Conservation (phyloP, 768 basidiomycete genomes). For the Lactarius akahatsu region DNA sequence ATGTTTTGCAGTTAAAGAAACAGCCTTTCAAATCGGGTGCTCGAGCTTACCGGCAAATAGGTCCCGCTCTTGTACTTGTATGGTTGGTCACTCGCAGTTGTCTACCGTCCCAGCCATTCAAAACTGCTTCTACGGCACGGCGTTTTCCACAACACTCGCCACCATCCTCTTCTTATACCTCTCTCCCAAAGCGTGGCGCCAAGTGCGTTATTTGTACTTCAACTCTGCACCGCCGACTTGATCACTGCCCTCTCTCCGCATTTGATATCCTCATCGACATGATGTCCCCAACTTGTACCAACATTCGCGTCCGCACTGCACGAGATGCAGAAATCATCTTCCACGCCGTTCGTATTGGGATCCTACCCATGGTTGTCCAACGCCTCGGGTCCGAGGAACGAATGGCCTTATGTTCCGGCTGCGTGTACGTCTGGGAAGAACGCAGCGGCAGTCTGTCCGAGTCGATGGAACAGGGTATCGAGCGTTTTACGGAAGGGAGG, state of each 20-base stretch:
- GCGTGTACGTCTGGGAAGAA: slow-evolving; percentile 44
- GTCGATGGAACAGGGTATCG: slow-evolving; percentile 38
- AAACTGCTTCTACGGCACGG: slow-evolving; percentile 19
- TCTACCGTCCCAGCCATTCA: slow-evolving; percentile 16
- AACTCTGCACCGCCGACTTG: slow-evolving; percentile 25
- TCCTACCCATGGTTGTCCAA: slow-evolving; percentile 40
- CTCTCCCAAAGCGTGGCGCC: slow-evolving; percentile 24
- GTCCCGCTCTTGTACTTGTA: slow-evolving; percentile 30
- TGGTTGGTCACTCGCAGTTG: slow-evolving; percentile 21
- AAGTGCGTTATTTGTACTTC: slow-evolving; percentile 22
- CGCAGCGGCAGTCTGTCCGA: slow-evolving; percentile 37
- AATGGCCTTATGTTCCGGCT: slow-evolving; percentile 36
- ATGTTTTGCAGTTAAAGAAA: slow-evolving; percentile 33
- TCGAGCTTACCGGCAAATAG: slow-evolving; percentile 27
- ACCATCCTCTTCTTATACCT: slow-evolving; percentile 12
- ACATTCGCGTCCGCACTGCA: slow-evolving; percentile 39
- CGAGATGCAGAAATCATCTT: slow-evolving; percentile 42
- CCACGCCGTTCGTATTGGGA: slow-evolving; percentile 38
- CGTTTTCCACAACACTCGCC: slow-evolving; percentile 19
- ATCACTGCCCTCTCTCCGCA: slow-evolving; percentile 17
- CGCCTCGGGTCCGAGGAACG: slow-evolving; percentile 44
- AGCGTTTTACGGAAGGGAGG: slow-evolving; percentile 41
- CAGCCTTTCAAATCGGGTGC: slow-evolving; percentile 30
- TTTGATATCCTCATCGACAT: slow-evolving; percentile 26
- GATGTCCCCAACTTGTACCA: slow-evolving; percentile 40